Percentiles rank a stretch among this genome's conserved stretches.
phyloP scores from a whole-genome alignment of 352 stramenopile genomes.

The Aphanomyces euteiches region DNA sequence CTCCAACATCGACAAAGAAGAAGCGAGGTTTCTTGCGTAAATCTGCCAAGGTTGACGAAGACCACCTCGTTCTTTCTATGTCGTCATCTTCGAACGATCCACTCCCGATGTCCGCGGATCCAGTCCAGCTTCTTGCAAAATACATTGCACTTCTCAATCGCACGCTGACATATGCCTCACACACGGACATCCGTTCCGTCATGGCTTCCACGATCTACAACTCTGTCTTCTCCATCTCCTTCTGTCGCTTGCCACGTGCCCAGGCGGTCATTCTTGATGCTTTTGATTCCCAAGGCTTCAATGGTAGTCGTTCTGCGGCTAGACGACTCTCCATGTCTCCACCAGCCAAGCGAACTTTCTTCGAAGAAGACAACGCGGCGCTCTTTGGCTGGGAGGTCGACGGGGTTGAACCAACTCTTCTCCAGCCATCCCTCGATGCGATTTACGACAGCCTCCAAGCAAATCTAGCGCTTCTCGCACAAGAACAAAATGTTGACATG shows the following conservation, averaged over 20 bases:
- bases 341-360: conserved; percentile 7
- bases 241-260: conserved; percentile 2
- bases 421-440: background rate
- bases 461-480: background rate
- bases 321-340: background rate
- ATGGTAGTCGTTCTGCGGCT: background rate
- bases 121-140: conserved; percentile 2
- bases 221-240: conserved; percentile 16
- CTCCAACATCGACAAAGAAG: background rate
- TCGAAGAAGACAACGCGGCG: conserved; percentile 22
- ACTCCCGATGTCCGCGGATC: background rate
- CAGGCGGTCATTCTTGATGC: conserved; percentile 13
- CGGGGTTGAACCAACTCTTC: background rate
- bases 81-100: background rate
- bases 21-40: background rate
- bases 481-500: background rate
- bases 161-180: conserved; percentile 4
- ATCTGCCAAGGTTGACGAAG: background rate
- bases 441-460: background rate
- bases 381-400: conserved; percentile 18
- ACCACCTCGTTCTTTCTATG: background rate
- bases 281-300: conserved; percentile 16
- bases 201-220: conserved; percentile 19
- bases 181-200: conserved; percentile 11
- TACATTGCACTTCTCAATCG: conserved; percentile 11